phyloP scores from a whole-genome alignment of 345 rosid genomes.

The Pistacia vera region DNA sequence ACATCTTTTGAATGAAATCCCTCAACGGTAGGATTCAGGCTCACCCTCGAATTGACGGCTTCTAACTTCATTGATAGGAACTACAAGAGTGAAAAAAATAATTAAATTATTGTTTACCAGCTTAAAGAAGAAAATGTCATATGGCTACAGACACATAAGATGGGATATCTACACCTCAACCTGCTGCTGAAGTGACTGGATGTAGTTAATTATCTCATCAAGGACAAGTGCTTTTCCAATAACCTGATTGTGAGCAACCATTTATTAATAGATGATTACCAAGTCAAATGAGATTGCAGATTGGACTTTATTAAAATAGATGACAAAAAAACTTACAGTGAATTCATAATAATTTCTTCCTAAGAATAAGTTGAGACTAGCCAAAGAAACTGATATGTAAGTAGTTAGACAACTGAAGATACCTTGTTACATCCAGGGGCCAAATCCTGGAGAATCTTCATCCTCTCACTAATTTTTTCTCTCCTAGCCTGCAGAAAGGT shows the following conservation, averaged over 20 bases:
- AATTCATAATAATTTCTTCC: constrained; percentile 10
- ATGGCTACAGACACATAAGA: not conserved
- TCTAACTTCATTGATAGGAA: constrained; percentile 96
- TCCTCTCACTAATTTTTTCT: constrained; percentile 94
- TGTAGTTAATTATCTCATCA: constrained; percentile 96
- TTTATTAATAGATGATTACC: not conserved
- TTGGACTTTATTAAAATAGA: not conserved
- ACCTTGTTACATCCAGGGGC: constrained; percentile 98
- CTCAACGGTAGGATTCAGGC: constrained; percentile 51
- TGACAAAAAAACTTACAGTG: not conserved
- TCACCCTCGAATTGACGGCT: constrained; percentile 74
- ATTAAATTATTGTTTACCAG: constrained; percentile 16
- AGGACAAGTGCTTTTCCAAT: constrained; percentile 98
- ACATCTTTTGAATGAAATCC: constrained; percentile 75
- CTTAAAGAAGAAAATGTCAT: not conserved
- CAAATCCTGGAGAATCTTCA: constrained; percentile 94
- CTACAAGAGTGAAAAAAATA: constrained; percentile 40
- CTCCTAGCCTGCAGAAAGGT: constrained; percentile 75
- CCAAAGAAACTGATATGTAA: not conserved
- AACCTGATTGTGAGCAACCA: constrained; percentile 45
- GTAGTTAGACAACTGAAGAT: constrained; percentile 13
- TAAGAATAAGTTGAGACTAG: not conserved
- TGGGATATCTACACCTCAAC: constrained; percentile 67
- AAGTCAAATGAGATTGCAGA: not conserved
- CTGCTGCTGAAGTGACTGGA: constrained; percentile 90